These are phyloP conservation scores for Aspergillus pseudoviridinutans DNA, from an alignment of 2,329 filamentous ascomycete genomes.

Conservation along the genomic window DNA sequence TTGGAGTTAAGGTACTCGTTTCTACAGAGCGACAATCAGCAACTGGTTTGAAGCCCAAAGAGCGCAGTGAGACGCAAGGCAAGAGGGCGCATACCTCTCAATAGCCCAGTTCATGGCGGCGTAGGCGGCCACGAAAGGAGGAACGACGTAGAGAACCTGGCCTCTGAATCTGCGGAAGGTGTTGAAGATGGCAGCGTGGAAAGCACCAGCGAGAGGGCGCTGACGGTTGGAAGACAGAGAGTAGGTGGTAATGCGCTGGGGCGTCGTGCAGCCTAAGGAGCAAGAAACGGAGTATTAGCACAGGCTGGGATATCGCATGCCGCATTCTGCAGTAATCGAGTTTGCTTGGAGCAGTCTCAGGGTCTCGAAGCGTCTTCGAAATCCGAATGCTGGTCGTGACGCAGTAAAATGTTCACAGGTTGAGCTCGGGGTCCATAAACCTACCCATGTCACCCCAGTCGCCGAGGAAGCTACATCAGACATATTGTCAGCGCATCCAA, in stretches of 20 bases:
- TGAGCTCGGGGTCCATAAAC: slow-evolving; percentile 34
- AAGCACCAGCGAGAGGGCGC: slow-evolving; percentile 73
- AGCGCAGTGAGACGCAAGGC: background rate
- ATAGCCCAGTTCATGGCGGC: slow-evolving; percentile 84
- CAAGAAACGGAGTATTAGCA: background rate
- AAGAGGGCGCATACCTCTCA: slow-evolving; percentile 64
- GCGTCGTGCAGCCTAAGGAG: slow-evolving; percentile 32
- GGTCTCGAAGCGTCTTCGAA: background rate
- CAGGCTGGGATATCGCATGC: background rate
- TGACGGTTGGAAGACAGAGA: slow-evolving; percentile 82
- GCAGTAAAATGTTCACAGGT: background rate
- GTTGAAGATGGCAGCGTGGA: slow-evolving; percentile 90
- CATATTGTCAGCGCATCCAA: slow-evolving; percentile 21
- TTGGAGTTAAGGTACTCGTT: slow-evolving; percentile 52
- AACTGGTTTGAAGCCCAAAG: background rate
- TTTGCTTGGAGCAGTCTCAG: background rate
- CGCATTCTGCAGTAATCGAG: background rate
- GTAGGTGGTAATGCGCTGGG: slow-evolving; percentile 64
- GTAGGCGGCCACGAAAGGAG: slow-evolving; percentile 76
- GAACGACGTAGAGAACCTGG: slow-evolving; percentile 85
- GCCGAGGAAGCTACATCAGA: slow-evolving; percentile 61
- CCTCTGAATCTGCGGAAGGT: slow-evolving; percentile 77
- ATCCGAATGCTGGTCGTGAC: background rate
- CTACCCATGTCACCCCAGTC: slow-evolving; percentile 72
- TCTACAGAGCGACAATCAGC: slow-evolving; percentile 23